Evolutionary conservation across 208 protist species (phyloP), one percentile per base, ranked within the genome.

Genomic region (Leishmania turanica): DNA sequence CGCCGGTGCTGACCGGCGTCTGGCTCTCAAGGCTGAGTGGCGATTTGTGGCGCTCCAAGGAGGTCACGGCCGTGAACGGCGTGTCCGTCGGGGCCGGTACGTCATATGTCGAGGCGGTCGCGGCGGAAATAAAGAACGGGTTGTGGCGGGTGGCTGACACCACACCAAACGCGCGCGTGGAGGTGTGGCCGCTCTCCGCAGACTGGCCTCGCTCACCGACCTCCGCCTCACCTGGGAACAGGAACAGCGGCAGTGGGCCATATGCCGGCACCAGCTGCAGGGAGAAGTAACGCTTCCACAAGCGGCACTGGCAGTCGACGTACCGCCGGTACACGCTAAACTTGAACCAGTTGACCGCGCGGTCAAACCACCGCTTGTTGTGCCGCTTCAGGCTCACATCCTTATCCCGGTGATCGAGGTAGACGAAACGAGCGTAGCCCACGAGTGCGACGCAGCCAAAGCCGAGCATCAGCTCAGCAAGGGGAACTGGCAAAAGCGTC

Each of bases 161-260:
- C 24, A 66, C 64, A 17, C 34, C 62, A 9, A 54, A 37, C 45
- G 45, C 47, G 13, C 11, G 49, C 24, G 34, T 54, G 2, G 70
- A 21, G 3, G 70, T 31, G 47, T 56, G 47, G 31, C 31, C 62
- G 13, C 15, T 68, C 21, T 51, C 58, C 72, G 62, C 42, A 40
- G 17, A 21, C 27, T 17, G 31, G 24, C 42, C 7, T 15, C 40
- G 4, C 9, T 47, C 15, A 8, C 56, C 27, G 60, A 37, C 56
- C 49, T 21, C 53, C 37, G 74, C 49, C 31, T 69, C 37, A 1
- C 78, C 78, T 24, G 85, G 85, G 56, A 81, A 86, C 6, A 79
- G 24, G 54, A 86, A 86, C 31, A 88, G 78, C n/a, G 87, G 83
- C 70, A 93, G 79, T 2, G 84, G 79, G 3, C 81, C 90, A n/a